phyloP scores from a whole-genome alignment of 2,329 filamentous ascomycete genomes.

The Cordyceps militaris region DNA sequence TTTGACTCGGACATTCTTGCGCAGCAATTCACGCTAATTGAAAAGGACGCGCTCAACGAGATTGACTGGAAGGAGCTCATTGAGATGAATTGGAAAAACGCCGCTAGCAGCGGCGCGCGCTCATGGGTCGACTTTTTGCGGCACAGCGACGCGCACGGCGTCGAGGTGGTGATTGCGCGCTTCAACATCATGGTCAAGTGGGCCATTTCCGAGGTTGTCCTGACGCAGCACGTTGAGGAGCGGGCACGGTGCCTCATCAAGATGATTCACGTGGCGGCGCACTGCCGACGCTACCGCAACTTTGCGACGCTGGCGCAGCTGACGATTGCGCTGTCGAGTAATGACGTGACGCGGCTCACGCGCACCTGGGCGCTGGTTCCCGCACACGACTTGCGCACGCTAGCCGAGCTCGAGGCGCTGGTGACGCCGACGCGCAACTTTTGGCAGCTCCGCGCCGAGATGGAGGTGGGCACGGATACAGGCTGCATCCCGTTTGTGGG shows the following conservation, averaged over 20 bases:
- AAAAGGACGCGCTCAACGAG: slow-evolving; percentile 78
- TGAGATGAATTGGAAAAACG: slow-evolving; percentile 74
- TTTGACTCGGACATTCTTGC: slow-evolving; percentile 74
- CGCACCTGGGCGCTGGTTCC: slow-evolving; percentile 68
- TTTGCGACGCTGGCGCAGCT: slow-evolving; percentile 81
- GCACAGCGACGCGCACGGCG: slow-evolving; percentile 63
- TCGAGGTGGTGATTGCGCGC: slow-evolving; percentile 76
- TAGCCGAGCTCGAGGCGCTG: slow-evolving; percentile 62
- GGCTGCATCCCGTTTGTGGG: slow-evolving; percentile 82
- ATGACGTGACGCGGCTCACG: slow-evolving; percentile 60
- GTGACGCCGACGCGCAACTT: slow-evolving; percentile 76
- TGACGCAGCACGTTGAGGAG: slow-evolving; percentile 66
- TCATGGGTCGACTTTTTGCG: slow-evolving; percentile 80
- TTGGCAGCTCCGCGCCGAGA: slow-evolving; percentile 67
- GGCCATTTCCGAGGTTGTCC: slow-evolving; percentile 71
- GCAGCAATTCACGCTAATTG: slow-evolving; percentile 77
- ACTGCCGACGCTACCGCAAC: slow-evolving; percentile 70
- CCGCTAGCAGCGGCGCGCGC: slow-evolving; percentile 54
- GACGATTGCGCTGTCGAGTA: slow-evolving; percentile 67
- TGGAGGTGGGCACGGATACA: slow-evolving; percentile 61
- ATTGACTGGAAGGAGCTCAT: slow-evolving; percentile 86
- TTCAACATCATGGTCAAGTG: slow-evolving; percentile 89
- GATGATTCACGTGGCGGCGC: slow-evolving; percentile 71
- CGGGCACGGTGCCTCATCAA: slow-evolving; percentile 72
- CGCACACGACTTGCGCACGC: slow-evolving; percentile 53